phyloP scores from a whole-genome alignment of 2,329 filamentous ascomycete species.

The Botrytis elliptica region DNA sequence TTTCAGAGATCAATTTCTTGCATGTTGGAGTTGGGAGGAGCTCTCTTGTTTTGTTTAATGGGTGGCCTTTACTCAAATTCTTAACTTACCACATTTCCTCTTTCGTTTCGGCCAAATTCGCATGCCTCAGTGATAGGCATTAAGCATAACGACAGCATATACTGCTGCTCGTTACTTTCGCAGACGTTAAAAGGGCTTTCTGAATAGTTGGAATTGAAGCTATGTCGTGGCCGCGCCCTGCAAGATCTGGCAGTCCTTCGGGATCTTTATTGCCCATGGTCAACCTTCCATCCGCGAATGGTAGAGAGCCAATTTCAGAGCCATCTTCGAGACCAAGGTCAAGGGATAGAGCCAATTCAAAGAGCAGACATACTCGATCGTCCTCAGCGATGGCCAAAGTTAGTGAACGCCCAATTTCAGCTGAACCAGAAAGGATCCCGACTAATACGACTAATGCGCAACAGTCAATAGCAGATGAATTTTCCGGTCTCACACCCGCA shows the following conservation, averaged over 20 bases:
- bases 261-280: conserved; percentile 35
- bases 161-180: conserved; percentile 35
- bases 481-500: conserved; percentile 66
- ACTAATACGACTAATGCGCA: conserved; percentile 23
- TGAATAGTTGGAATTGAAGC: conserved; percentile 18
- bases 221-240: conserved; percentile 39
- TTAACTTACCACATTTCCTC: conserved; percentile 8
- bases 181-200: neutral
- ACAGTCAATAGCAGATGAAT: conserved; percentile 53
- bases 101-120: conserved; percentile 23
- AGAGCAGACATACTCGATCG: conserved; percentile 35
- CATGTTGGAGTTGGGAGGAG: conserved; percentile 13
- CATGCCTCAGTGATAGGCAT: conserved; percentile 39
- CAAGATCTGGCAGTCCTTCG: conserved; percentile 35
- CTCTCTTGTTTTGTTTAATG: neutral
- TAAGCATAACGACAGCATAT: conserved; percentile 35
- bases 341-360: conserved; percentile 31
- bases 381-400: conserved; percentile 40
- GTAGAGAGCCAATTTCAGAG: conserved; percentile 29
- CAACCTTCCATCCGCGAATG: conserved; percentile 33
- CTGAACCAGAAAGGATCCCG: conserved; percentile 9
- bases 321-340: conserved; percentile 30
- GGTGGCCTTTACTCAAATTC: neutral
- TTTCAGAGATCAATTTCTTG: conserved; percentile 4
- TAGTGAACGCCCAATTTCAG: conserved; percentile 23